Conservation (phyloP, 2,329 filamentous ascomycete species). For the Neophaeococcomyces mojaviensis region DNA sequence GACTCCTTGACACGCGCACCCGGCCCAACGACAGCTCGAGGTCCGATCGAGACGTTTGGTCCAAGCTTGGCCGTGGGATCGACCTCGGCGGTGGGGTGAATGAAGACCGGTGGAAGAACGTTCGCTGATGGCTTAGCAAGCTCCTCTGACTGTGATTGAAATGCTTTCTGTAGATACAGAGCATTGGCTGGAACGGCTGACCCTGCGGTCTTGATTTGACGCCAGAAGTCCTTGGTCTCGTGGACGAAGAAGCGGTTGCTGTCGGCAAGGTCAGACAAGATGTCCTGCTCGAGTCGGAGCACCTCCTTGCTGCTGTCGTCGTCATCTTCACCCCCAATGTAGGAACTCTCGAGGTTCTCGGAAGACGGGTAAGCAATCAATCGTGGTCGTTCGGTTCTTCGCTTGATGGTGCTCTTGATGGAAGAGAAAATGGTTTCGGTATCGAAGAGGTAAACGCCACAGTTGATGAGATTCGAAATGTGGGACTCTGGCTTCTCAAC, state of each 20-base stretch:
- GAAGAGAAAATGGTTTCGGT: constrained; percentile 95
- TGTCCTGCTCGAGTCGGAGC: constrained; percentile 93
- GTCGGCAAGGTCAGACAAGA: constrained; percentile 88
- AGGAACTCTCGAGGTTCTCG: constrained; percentile 74
- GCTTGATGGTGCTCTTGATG: constrained; percentile 91
- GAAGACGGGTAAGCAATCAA: constrained; percentile 92
- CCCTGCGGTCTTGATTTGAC: constrained; percentile 98
- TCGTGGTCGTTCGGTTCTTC: constrained; percentile 81
- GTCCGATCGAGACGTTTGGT: constrained; percentile 91
- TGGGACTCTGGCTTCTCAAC: constrained; percentile 98
- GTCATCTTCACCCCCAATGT: constrained; percentile 63
- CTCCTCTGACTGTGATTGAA: constrained; percentile 73
- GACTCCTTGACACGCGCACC: constrained; percentile 92
- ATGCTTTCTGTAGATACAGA: constrained; percentile 89
- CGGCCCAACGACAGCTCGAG: constrained; percentile 74
- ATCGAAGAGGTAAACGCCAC: constrained; percentile 94
- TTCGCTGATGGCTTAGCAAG: constrained; percentile 75
- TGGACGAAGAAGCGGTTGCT: constrained; percentile 97
- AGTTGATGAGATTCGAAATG: constrained; percentile 98
- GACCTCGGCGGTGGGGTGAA: constrained; percentile 82
- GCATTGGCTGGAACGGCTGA: constrained; percentile 96
- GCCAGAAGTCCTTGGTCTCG: constrained; percentile 99
- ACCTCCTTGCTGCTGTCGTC: constrained; percentile 73
- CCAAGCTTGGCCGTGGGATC: constrained; percentile 94
- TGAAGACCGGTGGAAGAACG: constrained; percentile 88